Evolutionary conservation across 345 rosid species (phyloP).

Genomic region (Gossypium sturtianum): DNA sequence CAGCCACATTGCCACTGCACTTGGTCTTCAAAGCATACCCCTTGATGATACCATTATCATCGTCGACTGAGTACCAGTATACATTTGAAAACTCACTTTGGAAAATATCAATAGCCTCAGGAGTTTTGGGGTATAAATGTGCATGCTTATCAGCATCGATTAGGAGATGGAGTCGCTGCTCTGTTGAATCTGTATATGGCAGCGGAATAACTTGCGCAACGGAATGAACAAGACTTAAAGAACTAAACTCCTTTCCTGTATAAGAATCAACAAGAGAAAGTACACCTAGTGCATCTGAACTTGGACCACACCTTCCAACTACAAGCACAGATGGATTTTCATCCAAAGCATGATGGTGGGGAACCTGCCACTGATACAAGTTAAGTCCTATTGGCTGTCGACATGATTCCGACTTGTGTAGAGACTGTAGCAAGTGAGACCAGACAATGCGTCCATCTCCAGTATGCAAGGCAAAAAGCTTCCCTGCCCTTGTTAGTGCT

Average conservation of each 20-base stretch:
- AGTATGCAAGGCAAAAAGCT: slow-evolving; percentile 83
- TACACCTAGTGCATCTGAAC: slow-evolving; percentile 56
- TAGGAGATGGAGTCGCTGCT: slow-evolving; percentile 82
- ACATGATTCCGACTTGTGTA: slow-evolving; percentile 57
- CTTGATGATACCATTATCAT: slow-evolving; percentile 57
- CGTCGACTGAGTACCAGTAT: slow-evolving; percentile 86
- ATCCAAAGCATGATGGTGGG: slow-evolving; percentile 97
- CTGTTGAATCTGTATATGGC: slow-evolving; percentile 78
- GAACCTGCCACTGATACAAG: slow-evolving; percentile 85
- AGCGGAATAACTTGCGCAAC: slow-evolving; percentile 77
- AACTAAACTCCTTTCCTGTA: slow-evolving; percentile 67
- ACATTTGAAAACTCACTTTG: slow-evolving; percentile 60
- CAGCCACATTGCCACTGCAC: slow-evolving; percentile 45
- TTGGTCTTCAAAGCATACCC: slow-evolving; percentile 69
- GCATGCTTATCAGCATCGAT: slow-evolving; percentile 55
- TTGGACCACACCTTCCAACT: slow-evolving; percentile 61
- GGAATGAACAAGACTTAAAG: slow-evolving; percentile 56
- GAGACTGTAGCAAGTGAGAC: slow-evolving; percentile 64
- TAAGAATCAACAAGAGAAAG: slow-evolving; percentile 84
- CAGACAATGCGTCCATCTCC: slow-evolving; percentile 96
- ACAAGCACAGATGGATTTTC: slow-evolving; percentile 86
- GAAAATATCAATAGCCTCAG: slow-evolving; percentile 65
- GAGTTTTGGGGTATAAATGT: slow-evolving; percentile 79
- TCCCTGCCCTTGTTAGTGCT: slow-evolving; percentile 77
- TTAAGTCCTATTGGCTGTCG: slow-evolving; percentile 50